Evolutionary conservation across 139 green algal genomes (phyloP), one percentile per base, ranked within the genome.

Genomic region (Zygnema circumcarinatum): DNA sequence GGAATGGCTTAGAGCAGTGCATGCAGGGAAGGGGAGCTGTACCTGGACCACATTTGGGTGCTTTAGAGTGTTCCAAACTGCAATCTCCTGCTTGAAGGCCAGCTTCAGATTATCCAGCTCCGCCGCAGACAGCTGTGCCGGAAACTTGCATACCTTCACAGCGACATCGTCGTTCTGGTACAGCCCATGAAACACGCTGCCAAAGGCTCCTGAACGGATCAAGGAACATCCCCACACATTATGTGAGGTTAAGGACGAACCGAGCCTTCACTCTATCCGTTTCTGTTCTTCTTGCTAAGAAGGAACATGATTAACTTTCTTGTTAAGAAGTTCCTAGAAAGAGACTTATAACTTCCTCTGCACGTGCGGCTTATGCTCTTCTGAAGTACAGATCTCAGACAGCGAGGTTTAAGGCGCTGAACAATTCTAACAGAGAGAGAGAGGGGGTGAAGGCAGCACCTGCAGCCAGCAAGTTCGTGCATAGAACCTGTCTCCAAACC

Each of bases 31-130:
- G 74, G 32, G 74, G 74, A 81, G 74, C 0, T n/a, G n/a, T n/a
- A 88, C 83, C 83, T 88, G 38, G 25, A 88, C 83, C 36, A 88
- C 75, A 76, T 84, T 88, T 33, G 72, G 72, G 73, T 88, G 83
- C 25, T 76, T n/a, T 7, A 88, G 73, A 35, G n/a, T 74, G 73
- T 72, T 54, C 83, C 83, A 88, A 3, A 88, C 83, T 38, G 29
- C 25, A 39, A 88, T 54, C 83, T 88, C 83, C 83, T 88, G 83
- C 73, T 74, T 67, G 38, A 88, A 85, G 38, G 22, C 21, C 7
- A 35, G 29, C 69, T 74, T 33, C 7, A 84, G 38, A 62, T 29
- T 38, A 25, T 36, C 72, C 69, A 74, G 16, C 32, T 88, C 72
- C 39, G 56, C 54, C 21, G n/a, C 0, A 2, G 36, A 52, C 2